phyloP scores from a whole-genome alignment of 202 grass and related monocot genomes.

The Digitaria exilis region DNA sequence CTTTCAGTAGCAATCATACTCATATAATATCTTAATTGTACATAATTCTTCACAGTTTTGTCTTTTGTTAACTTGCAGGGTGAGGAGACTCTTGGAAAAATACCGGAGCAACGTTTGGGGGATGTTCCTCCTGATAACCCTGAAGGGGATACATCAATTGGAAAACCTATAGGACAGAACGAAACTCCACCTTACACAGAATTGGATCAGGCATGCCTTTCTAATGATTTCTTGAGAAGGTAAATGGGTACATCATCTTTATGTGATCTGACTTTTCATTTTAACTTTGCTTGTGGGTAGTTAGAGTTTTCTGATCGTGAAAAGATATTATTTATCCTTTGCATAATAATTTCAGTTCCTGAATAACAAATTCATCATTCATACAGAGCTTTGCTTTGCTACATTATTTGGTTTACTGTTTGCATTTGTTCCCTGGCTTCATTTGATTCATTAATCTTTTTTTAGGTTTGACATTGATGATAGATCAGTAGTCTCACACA shows the following conservation, averaged over 20 bases:
- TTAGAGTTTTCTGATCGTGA: conserved; percentile 9
- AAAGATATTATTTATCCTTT: conserved; percentile 6
- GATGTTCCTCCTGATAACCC: conserved; percentile 34
- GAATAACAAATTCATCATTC: conserved; percentile 7
- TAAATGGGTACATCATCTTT: conserved; percentile 15
- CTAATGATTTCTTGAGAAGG: conserved; percentile 79
- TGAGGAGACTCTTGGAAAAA: conserved; percentile 47
- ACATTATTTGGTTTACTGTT: background rate
- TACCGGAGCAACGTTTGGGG: conserved; percentile 25
- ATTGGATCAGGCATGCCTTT: conserved; percentile 54
- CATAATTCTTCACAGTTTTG: conserved; percentile 31
- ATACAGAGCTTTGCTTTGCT: background rate
- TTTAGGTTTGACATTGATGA: conserved; percentile 76
- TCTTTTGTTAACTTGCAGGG: conserved; percentile 49
- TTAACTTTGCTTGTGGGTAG: background rate
- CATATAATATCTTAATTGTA: background rate
- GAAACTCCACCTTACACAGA: conserved; percentile 47
- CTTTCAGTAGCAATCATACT: conserved; percentile 8
- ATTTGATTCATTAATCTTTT: conserved; percentile 26
- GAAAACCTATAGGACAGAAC: conserved; percentile 35
- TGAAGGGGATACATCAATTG: conserved; percentile 37
- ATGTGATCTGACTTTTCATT: conserved; percentile 30
- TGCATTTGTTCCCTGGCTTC: background rate
- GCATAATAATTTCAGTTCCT: conserved; percentile 1
- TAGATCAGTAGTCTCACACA: conserved; percentile 67